These are phyloP conservation scores for Exophiala calicioides DNA, from an alignment of 2,329 filamentous ascomycete species.

Conservation along the genomic window DNA sequence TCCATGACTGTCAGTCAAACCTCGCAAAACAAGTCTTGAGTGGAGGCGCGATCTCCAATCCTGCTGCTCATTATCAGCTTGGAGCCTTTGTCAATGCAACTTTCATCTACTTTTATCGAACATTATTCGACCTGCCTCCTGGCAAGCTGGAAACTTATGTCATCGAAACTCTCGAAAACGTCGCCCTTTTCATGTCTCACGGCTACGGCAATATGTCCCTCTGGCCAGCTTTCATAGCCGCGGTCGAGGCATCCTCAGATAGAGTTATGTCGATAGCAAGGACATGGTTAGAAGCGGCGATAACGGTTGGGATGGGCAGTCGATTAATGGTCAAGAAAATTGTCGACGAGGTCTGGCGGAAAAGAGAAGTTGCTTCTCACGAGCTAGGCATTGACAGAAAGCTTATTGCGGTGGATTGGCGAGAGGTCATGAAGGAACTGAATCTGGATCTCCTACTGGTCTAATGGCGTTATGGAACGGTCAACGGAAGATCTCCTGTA, in stretches of 20 bases:
- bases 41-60: constrained; percentile 1
- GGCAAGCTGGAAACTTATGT: constrained; percentile 21
- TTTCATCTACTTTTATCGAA: constrained; percentile 28
- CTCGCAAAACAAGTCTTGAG: background rate
- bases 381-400: constrained; percentile 1
- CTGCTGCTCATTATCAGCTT: constrained; percentile 18
- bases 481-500: background rate
- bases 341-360: constrained; percentile 14
- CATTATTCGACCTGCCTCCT: constrained; percentile 25
- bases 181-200: constrained; percentile 14
- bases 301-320: constrained; percentile 16
- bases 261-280: constrained; percentile 11
- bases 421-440: constrained; percentile 16
- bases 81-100: constrained; percentile 26
- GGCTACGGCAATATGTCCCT: constrained; percentile 28
- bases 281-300: constrained; percentile 7
- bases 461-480: background rate
- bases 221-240: constrained; percentile 31
- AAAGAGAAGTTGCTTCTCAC: constrained; percentile 1
- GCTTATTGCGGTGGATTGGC: constrained; percentile 15
- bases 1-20: background rate
- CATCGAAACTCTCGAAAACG: constrained; percentile 17
- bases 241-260: constrained; percentile 27
- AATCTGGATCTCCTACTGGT: constrained; percentile 16
- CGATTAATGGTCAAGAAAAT: constrained; percentile 7